Evolutionary conservation across 306 rosid genomes (phyloP).

Genomic region (Cucurbita moschata): DNA sequence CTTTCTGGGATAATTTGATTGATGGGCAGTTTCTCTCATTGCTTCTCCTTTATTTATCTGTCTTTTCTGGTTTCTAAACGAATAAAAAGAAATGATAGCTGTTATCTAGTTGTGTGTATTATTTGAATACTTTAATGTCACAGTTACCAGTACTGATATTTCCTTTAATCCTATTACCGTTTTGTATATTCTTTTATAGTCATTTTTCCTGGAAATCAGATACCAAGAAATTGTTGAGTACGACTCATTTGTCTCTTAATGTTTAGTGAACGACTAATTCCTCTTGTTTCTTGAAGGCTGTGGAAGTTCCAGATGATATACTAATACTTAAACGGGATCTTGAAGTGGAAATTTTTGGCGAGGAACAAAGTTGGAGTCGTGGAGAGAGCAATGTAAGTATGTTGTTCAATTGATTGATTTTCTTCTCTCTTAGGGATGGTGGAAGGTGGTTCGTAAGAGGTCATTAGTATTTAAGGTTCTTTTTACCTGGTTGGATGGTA

Average conservation of each 20-base stretch:
- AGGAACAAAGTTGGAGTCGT: conserved; percentile 74
- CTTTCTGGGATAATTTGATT: neutral
- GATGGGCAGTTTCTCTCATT: neutral
- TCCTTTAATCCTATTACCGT: neutral
- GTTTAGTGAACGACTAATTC: neutral
- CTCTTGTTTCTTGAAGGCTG: conserved; percentile 30
- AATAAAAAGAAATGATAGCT: neutral
- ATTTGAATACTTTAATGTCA: neutral
- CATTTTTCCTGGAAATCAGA: neutral
- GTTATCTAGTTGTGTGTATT: neutral
- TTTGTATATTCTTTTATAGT: neutral
- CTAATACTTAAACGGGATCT: conserved; percentile 56
- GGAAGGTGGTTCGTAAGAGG: neutral
- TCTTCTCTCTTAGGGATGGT: neutral
- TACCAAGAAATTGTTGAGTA: neutral
- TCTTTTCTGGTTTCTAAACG: neutral
- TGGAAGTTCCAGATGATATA: conserved; percentile 52
- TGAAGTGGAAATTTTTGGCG: conserved; percentile 69
- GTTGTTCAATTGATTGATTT: neutral
- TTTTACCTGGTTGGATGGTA: neutral
- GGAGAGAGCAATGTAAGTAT: conserved; percentile 56
- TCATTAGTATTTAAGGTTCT: neutral
- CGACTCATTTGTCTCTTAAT: neutral
- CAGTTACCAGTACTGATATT: neutral
- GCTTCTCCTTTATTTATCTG: neutral